Base-by-base conservation (phyloP, 2,329 filamentous ascomycete species). In the Mollisia scopiformis region DNA sequence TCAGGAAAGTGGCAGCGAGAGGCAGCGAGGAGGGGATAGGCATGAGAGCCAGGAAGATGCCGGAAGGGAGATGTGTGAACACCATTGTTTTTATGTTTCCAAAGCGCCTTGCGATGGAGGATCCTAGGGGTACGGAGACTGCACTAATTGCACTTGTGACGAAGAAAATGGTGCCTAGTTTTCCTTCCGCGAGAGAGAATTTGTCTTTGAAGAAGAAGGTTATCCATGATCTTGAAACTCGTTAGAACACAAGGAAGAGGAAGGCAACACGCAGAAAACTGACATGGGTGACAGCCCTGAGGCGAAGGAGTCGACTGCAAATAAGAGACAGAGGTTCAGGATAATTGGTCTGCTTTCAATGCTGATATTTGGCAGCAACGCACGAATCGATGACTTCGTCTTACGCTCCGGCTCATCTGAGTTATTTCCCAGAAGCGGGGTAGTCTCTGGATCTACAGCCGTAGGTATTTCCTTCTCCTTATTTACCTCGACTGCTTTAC, bases 41-140 rank as follows among this genome's bases (percentile, higher is more conserved):
- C 23, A 92, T 84, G 21, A 91, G 74, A 23, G 46, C 53, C 3
- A 55, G 80, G 64, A 87, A 88, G 25, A 91, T 75, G 7, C 88
- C 80, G 0, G 88, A 90, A 0, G 89, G 89, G 0, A 92, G 77
- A 67, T 92, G 88, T 0, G 88, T 91, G 69, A 90, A 89, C 7
- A 90, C 88, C 89, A 92, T 92, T 1, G 88, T 91, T 65, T 87
- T 87, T 46, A 91, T 82, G 37, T 92, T 84, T 6, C 84, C 84
- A 37, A 86, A 75, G 4, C 83, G 76, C 28, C 81, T 82, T 6
- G 84, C 81, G 1, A 87, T 75, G 3, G 83, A 81, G 5, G 82
- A 80, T 0, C 84, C 83, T 0, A 81, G 75, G 13, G 87, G 72
- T 66, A 81, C 83, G 0, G 83, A 85, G 1, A 74, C 61, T 0